Evolutionary conservation across 2,329 filamentous ascomycete species (phyloP).

Genomic region (Aquanectria penicillioides): DNA sequence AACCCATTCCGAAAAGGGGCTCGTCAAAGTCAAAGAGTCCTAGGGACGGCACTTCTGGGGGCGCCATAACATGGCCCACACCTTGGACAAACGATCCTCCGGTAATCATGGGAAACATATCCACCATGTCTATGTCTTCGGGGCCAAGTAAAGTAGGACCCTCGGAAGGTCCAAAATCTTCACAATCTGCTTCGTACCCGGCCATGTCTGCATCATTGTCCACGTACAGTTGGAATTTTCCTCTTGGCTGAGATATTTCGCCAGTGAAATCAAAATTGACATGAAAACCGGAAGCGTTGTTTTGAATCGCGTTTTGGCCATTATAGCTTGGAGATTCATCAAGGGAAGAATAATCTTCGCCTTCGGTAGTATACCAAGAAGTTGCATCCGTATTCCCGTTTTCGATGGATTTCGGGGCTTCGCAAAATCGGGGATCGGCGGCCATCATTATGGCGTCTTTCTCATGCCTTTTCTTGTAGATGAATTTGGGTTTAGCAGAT

Average conservation of each 20-base stretch:
- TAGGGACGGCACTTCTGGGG: not conserved
- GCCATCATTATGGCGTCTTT: rapidly evolving
- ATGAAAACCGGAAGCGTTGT: not conserved
- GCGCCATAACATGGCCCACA: not conserved
- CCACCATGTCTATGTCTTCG: not conserved
- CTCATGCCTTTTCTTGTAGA: not conserved
- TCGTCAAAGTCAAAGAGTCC: not conserved
- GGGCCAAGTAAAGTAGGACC: not conserved
- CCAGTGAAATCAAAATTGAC: too few relatives aligned
- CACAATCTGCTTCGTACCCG: not conserved
- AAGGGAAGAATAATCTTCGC: not conserved
- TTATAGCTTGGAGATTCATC: not conserved
- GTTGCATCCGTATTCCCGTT: not conserved
- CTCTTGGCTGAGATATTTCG: not conserved
- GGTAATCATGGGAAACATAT: not conserved
- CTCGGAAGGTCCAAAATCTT: not conserved
- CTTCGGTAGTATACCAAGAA: not conserved
- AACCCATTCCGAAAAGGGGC: too few relatives aligned
- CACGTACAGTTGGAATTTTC: not conserved
- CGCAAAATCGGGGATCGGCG: too few relatives aligned
- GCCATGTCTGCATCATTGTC: not conserved
- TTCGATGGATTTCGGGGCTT: too few relatives aligned
- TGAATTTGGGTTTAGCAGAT: not conserved
- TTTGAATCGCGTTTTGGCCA: not conserved
- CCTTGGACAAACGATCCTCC: too few relatives aligned